Base-by-base conservation (phyloP, 1,284 basidiomycete species). In the Naganishia albida region DNA sequence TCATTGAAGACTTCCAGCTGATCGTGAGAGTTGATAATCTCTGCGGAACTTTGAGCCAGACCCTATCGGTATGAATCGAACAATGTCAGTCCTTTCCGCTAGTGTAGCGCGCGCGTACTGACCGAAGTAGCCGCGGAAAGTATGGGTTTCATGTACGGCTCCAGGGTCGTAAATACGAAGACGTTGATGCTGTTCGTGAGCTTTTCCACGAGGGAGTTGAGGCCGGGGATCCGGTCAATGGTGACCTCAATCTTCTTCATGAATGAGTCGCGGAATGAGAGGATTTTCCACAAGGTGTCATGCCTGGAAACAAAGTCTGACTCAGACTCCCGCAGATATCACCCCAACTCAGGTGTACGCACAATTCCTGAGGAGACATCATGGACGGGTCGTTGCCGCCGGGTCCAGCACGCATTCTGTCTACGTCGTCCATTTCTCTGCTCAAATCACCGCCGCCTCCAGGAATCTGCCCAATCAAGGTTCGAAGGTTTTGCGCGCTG, bases 311-410 rank as follows among this genome's bases (percentile, higher is more conserved):
- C 13, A 34, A 28, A 20, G 3, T 39, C 25, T 18, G 25, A 28
- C 15, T 34, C 12, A 12, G 15, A 13, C 23, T 28, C n/a, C 28
- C 18, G n/a, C 26, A 57, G 38, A 43, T 7, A 16, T 13, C 26
- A 18, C 13, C 7, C 10, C n/a, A 23, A 20, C 26, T 10, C 6
- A 12, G 18, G 34, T 8, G 26, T 15, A 56, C 64, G 77, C 94
- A 89, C 67, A 95, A 74, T 77, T 96, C 92, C 76, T 94, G 90
- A 1, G 93, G 92, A 63, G 81, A 87, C 91, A 96, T 91, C 49
- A 88, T 85, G 69, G 88, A 85, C 0, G 88, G 89, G 55, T 82
- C 82, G 74, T 88, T 86, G 12, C 83, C 82, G 2, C 85, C 70
- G 28, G 77, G 76, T 20, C 80, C 77, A n/a, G 77, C 85, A 23